These are phyloP conservation scores for Plicaturopsis crispa DNA, from an alignment of 768 basidiomycete species.

Conservation along the genomic window DNA sequence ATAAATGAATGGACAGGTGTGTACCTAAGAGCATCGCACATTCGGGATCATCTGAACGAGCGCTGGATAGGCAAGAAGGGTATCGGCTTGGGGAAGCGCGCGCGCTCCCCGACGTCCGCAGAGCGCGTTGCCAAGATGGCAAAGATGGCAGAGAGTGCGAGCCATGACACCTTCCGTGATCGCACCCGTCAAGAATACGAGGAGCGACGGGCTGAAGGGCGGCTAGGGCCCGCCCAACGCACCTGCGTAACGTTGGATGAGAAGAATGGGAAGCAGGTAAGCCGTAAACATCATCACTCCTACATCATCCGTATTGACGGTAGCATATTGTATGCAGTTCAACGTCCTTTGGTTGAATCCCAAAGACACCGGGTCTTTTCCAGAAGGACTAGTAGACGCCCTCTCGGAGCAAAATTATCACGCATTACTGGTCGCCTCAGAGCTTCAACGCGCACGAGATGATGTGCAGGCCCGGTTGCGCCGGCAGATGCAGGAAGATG, in stretches of 20 bases:
- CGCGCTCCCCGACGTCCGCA: slow-evolving; percentile 61
- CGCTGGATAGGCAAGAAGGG: slow-evolving; percentile 61
- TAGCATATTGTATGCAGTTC: slow-evolving; percentile 52
- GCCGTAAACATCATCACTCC: too few species aligned
- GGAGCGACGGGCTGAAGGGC: slow-evolving; percentile 64
- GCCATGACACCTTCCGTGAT: slow-evolving; percentile 58
- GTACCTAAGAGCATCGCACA: slow-evolving; percentile 13
- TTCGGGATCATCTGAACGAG: not conserved
- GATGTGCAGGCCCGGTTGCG: slow-evolving; percentile 49
- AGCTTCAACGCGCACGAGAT: slow-evolving; percentile 16
- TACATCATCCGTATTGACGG: too few species aligned
- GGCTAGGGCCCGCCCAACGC: slow-evolving; percentile 60
- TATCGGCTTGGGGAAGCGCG: slow-evolving; percentile 51
- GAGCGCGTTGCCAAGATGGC: slow-evolving; percentile 71
- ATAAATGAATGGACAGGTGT: slow-evolving; percentile 78
- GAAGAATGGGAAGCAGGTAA: slow-evolving; percentile 55
- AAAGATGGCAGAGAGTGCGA: slow-evolving; percentile 46
- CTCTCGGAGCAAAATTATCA: slow-evolving; percentile 31
- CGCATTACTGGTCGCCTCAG: slow-evolving; percentile 8
- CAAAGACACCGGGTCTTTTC: slow-evolving; percentile 54
- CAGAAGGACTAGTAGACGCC: slow-evolving; percentile 54
- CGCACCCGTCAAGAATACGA: slow-evolving; percentile 69
- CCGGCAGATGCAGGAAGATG: slow-evolving; percentile 69
- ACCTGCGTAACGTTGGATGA: slow-evolving; percentile 77
- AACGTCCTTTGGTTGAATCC: slow-evolving; percentile 79